A percentile compares a stretch with the other conserved stretches of the same genome.
phyloP scores from a whole-genome alignment of 805 yeast genomes.

The Candida piceae region DNA sequence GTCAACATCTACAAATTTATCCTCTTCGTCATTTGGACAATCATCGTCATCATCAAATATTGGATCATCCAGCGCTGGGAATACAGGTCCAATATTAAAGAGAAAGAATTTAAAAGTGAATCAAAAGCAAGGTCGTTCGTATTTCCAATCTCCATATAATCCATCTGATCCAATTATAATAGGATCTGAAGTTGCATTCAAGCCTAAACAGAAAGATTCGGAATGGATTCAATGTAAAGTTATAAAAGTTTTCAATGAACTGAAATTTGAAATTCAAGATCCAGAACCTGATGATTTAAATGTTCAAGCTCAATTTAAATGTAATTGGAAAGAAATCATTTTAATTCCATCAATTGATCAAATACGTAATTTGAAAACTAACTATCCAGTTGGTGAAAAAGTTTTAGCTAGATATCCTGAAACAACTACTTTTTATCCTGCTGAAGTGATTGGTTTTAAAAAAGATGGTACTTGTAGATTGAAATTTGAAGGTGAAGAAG shows the following conservation, averaged over 20 bases:
- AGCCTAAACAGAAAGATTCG: slow-evolving; percentile 61
- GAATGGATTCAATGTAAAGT: slow-evolving; percentile 98
- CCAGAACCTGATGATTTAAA: slow-evolving; percentile 97
- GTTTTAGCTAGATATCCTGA: slow-evolving; percentile 96
- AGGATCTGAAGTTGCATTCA: slow-evolving; percentile 87
- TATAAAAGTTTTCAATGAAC: slow-evolving; percentile 44
- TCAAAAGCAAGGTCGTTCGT: slow-evolving; percentile 19
- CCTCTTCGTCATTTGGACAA: neutral
- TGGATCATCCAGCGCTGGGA: slow-evolving; percentile 1
- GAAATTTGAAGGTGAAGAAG: slow-evolving; percentile 95
- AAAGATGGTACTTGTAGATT: slow-evolving; percentile 74
- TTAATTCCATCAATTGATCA: slow-evolving; percentile 51
- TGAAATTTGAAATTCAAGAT: slow-evolving; percentile 83
- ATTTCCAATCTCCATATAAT: slow-evolving; percentile 50
- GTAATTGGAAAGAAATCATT: slow-evolving; percentile 74
- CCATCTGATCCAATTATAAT: slow-evolving; percentile 52
- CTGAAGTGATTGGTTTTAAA: slow-evolving; percentile 76
- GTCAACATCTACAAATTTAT: too few relatives aligned
- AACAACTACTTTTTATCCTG: slow-evolving; percentile 94
- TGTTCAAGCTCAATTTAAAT: slow-evolving; percentile 71
- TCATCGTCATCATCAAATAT: neutral
- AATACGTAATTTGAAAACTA: slow-evolving; percentile 33
- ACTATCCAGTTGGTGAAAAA: slow-evolving; percentile 69
- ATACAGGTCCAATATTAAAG: slow-evolving; percentile 5
- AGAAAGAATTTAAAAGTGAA: slow-evolving; percentile 6